phyloP scores from a whole-genome alignment of 129 eudicot species.

The sunflower (Helianthus annuus) region DNA sequence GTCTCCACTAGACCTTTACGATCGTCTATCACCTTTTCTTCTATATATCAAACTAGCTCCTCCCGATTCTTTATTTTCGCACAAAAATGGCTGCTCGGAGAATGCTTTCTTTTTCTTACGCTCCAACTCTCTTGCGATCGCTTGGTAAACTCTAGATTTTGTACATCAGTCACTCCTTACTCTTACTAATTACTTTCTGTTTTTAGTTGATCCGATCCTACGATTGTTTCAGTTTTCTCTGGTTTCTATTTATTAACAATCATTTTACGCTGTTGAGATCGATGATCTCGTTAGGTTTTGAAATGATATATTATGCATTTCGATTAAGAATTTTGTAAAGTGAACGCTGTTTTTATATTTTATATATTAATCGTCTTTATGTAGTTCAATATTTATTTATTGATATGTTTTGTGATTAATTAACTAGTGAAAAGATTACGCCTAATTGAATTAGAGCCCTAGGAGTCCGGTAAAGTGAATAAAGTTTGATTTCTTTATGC shows the following conservation, averaged over 20 bases:
- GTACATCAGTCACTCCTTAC: background rate
- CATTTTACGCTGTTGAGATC: background rate
- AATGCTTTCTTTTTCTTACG: constrained; percentile 49
- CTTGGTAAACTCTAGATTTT: constrained; percentile 37
- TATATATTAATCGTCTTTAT: no score
- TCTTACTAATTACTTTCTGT: background rate
- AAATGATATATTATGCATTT: constrained; percentile 2
- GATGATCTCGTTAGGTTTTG: background rate
- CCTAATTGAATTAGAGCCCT: background rate
- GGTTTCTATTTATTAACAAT: background rate
- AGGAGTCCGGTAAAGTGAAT: background rate
- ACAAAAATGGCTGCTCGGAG: constrained; percentile 65
- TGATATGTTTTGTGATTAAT: background rate
- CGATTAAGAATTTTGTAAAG: background rate
- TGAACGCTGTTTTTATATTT: background rate
- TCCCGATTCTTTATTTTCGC: background rate
- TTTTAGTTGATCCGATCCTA: constrained; percentile 1
- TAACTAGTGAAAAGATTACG: background rate
- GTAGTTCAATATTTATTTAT: background rate
- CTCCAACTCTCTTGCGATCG: constrained; percentile 48
- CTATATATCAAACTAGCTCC: background rate
- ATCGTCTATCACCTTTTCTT: background rate
- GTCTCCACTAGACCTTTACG: background rate
- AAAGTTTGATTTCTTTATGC: no score
- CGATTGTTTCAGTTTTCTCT: background rate